phyloP scores from a whole-genome alignment of 106 monocot species.

The Apostasia shenzhenica region DNA sequence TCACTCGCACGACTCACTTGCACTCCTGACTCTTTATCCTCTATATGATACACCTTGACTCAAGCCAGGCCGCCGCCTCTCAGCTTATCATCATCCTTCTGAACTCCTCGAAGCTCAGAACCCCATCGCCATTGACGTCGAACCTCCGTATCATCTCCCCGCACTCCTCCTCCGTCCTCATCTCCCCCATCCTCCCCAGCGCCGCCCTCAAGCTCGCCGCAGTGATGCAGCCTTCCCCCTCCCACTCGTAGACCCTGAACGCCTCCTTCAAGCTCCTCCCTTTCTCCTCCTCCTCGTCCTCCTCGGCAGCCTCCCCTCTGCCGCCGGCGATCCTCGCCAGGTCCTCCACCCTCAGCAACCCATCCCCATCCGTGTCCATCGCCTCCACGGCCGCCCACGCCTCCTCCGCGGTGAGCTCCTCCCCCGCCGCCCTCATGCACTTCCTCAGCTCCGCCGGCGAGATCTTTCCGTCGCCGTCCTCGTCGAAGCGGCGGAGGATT shows the following conservation, averaged over 20 bases:
- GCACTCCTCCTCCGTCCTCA: neutral
- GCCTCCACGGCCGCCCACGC: slow-evolving; percentile 27
- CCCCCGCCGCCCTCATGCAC: slow-evolving; percentile 20
- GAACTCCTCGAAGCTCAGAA: slow-evolving; percentile 2
- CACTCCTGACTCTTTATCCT: too few species aligned
- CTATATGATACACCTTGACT: too few species aligned
- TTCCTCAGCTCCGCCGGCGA: slow-evolving; percentile 27
- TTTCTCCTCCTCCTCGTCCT: slow-evolving; percentile 23
- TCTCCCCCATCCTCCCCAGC: neutral
- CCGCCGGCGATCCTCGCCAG: slow-evolving; percentile 21
- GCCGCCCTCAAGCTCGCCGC: neutral
- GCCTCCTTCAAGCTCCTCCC: slow-evolving; percentile 18
- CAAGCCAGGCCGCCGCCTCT: too few species aligned
- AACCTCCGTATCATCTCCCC: slow-evolving; percentile 33
- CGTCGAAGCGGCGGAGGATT: slow-evolving; percentile 25
- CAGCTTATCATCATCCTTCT: neutral
- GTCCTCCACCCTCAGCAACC: slow-evolving; percentile 28
- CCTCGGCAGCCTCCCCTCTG: slow-evolving; percentile 4
- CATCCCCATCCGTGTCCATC: slow-evolving; percentile 34
- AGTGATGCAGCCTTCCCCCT: slow-evolving; percentile 1
- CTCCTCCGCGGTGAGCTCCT: slow-evolving; percentile 33
- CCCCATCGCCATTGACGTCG: slow-evolving; percentile 41
- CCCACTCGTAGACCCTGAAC: slow-evolving; percentile 16
- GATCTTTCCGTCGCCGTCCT: slow-evolving; percentile 37
- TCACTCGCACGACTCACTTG: too few species aligned